These are phyloP conservation scores for Clonostachys solani DNA, from an alignment of 2,329 filamentous ascomycete species.

Conservation along the genomic window DNA sequence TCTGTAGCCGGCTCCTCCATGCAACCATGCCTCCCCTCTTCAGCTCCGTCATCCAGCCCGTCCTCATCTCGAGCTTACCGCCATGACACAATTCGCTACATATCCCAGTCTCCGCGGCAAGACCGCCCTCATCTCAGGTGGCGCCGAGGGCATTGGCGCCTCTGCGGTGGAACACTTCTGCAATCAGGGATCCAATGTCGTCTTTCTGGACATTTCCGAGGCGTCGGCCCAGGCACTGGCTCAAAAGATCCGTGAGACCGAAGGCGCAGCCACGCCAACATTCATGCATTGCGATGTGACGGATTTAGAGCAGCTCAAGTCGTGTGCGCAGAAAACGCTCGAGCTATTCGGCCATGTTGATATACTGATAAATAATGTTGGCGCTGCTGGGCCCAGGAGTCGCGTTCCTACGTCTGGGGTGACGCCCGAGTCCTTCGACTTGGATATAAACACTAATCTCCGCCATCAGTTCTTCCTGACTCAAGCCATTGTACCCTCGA, in stretches of 20 bases:
- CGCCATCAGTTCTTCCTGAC: slow-evolving; percentile 59
- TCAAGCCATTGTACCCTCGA: slow-evolving; percentile 64
- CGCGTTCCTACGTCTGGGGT: slow-evolving; percentile 22
- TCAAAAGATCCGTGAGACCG: slow-evolving; percentile 4
- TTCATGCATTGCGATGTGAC: slow-evolving; percentile 38
- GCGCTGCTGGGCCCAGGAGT: slow-evolving; percentile 21
- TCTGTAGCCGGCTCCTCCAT: no score
- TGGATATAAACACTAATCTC: slow-evolving; percentile 36
- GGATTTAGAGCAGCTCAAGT: slow-evolving; percentile 22
- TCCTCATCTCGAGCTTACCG: no score
- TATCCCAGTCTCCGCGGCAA: slow-evolving; percentile 35
- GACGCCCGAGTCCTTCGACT: slow-evolving; percentile 34
- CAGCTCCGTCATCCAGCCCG: no score
- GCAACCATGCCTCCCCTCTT: no score
- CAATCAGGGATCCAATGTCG: slow-evolving; percentile 34
- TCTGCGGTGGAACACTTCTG: slow-evolving; percentile 37
- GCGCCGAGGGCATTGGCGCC: slow-evolving; percentile 41
- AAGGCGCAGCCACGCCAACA: slow-evolving; percentile 16
- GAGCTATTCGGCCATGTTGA: slow-evolving; percentile 46
- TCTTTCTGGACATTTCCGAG: slow-evolving; percentile 35
- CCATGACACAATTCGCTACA: slow-evolving; percentile 15
- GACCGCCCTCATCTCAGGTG: slow-evolving; percentile 38
- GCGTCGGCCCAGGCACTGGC: slow-evolving; percentile 22
- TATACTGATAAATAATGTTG: slow-evolving; percentile 83
- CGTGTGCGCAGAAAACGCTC: slow-evolving; percentile 24